Base-by-base conservation (phyloP, 345 rosid genomes). In the Ceriops decandra region DNA sequence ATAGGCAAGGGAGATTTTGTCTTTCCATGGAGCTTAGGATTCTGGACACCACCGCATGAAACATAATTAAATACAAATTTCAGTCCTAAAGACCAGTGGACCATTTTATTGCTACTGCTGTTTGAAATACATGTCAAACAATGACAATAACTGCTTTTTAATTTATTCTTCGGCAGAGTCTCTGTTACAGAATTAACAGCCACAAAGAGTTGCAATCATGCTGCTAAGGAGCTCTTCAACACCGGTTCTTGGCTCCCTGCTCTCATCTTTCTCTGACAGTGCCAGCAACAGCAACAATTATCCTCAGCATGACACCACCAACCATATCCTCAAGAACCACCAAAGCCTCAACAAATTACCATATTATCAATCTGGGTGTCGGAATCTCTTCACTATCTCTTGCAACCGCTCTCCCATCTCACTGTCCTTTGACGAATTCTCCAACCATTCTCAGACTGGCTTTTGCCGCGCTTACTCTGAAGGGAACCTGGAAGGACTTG, bases 191-290 rank as follows among this genome's bases (percentile, higher is more conserved):
- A 47, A 46, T 42, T 47, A 16, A 7, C 58, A 20, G 66, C 56
- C 63, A 46, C 72, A 54, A 28, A 57, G 24, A 33, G 20, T 6
- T 17, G 3, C n/a, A 32, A 52, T 6, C 10, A 88, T 85, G 90
- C 20, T 88, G 67, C 82, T 88, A 7, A 82, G 85, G 64, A 88
- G 90, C 80, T 83, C 90, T 19, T 86, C 90, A 49, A 88, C 90
- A 0, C 93, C 93, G 1, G 61, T 88, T 74, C 86, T 88, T 9
- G 85, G 90, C 17, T 86, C 93, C 21, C 85, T 88, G 42, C 73
- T 86, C 17, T 28, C 85, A 1, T 79, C 85, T 26, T 30, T 76
- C 26, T 52, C 83, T 0, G 92, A 85, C 5, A 78, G 77, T 52
- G 83, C 85, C 6, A 76, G 20, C 62, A 76, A 30, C 63, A 72